Evolutionary conservation across 2,329 filamentous ascomycete species (phyloP).

Genomic region (Pyrenochaeta sp.): DNA sequence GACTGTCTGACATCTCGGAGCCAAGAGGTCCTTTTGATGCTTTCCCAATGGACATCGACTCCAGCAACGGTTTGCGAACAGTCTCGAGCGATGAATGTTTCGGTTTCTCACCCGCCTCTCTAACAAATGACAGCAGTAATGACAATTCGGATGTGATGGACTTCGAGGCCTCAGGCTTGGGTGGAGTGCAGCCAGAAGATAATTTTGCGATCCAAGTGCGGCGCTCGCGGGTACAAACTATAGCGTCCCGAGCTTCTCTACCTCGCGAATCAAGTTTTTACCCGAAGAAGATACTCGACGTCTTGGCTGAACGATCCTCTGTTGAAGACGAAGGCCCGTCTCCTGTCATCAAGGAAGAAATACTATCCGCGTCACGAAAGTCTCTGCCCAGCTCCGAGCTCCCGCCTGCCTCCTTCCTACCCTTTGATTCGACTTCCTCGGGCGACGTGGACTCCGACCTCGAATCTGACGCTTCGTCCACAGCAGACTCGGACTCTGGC

Average conservation of each 20-base stretch:
- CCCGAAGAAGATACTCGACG: conserved; percentile 44
- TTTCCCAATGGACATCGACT: conserved; percentile 30
- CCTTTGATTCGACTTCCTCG: conserved; percentile 48
- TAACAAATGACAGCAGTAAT: conserved; percentile 34
- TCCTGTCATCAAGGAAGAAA: conserved; percentile 67
- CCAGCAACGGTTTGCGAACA: conserved; percentile 41
- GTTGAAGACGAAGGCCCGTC: conserved; percentile 10
- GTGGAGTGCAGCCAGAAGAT: conserved; percentile 67
- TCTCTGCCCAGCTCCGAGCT: conserved; percentile 60
- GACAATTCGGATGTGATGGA: conserved; percentile 43
- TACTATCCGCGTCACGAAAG: conserved; percentile 73
- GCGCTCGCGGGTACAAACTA: conserved; percentile 32
- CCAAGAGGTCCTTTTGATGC: conserved; percentile 35
- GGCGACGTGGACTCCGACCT: conserved; percentile 46
- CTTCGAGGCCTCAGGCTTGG: conserved; percentile 63
- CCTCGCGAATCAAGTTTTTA: conserved; percentile 27
- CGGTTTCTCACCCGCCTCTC: conserved; percentile 46
- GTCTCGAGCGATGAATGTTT: conserved; percentile 43
- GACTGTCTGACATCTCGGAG: conserved; percentile 38
- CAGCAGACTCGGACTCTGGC: conserved; percentile 27
- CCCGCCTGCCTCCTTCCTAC: conserved; percentile 56
- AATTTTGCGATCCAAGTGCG: conserved; percentile 64
- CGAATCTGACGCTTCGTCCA: conserved; percentile 49
- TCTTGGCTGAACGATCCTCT: conserved; percentile 33
- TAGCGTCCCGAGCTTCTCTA: not conserved